phyloP scores from a whole-genome alignment of 2,329 filamentous ascomycete genomes.

The Knoxdaviesia capensis region DNA sequence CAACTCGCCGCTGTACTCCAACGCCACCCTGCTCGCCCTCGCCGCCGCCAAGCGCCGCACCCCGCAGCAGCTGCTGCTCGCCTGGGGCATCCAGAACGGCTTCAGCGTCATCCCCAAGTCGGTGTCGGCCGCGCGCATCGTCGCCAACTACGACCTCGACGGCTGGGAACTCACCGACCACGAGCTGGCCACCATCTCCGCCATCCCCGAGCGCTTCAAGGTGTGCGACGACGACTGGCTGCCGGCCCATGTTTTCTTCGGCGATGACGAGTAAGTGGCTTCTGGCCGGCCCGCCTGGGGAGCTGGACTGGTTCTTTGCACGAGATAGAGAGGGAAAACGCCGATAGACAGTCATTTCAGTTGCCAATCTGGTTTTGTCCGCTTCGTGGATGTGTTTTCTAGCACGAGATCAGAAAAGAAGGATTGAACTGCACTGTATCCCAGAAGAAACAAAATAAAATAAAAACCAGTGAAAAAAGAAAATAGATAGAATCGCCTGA shows the following conservation, averaged over 20 bases:
- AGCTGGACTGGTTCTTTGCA: too few relatives aligned
- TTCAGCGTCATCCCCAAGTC: conserved; percentile 77
- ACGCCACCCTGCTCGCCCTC: conserved; percentile 39
- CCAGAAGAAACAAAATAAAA: conserved; percentile 1
- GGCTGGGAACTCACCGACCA: conserved; percentile 54
- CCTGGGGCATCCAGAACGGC: conserved; percentile 65
- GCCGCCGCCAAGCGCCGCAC: conserved; percentile 48
- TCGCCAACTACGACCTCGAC: conserved; percentile 55
- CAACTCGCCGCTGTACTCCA: conserved; percentile 49
- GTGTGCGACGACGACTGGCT: conserved; percentile 58
- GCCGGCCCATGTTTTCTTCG: conserved; percentile 64
- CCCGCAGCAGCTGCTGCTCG: conserved; percentile 54
- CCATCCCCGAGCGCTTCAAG: conserved; percentile 60
- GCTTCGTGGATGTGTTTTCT: too few relatives aligned
- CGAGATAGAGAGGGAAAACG: too few relatives aligned
- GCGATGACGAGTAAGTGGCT: conserved; percentile 48
- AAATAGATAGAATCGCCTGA: conserved; percentile 2
- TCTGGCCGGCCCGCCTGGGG: too few relatives aligned
- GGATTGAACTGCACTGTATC: too few relatives aligned
- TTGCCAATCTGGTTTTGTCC: too few relatives aligned
- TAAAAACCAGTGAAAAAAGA: neutral
- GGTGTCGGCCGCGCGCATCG: conserved; percentile 52
- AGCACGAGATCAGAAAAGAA: too few relatives aligned
- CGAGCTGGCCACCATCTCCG: conserved; percentile 49
- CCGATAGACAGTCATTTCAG: too few relatives aligned